Conservation (phyloP, 2,329 filamentous ascomycete genomes). For the Eutypella sp. region DNA sequence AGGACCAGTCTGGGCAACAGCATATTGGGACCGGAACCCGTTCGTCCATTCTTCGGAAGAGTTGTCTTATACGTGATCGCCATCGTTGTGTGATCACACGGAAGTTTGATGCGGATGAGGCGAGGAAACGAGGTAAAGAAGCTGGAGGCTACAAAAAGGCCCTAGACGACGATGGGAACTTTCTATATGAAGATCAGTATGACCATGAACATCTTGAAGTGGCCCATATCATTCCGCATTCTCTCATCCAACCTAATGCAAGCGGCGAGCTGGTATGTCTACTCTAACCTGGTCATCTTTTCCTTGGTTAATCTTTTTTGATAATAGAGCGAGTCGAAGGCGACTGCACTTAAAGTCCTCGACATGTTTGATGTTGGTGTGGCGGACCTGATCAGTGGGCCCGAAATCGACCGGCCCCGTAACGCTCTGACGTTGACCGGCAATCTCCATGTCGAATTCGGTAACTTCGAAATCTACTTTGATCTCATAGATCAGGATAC, state of each 20-base stretch:
- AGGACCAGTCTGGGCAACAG: slow-evolving; percentile 8
- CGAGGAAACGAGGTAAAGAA: slow-evolving; percentile 4
- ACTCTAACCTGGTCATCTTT: background rate
- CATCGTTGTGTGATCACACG: slow-evolving; percentile 24
- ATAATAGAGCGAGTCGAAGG: slow-evolving; percentile 23
- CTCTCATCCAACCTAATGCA: slow-evolving; percentile 7
- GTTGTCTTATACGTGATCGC: slow-evolving; percentile 24
- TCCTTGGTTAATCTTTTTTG: slow-evolving; percentile 6
- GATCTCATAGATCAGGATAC: slow-evolving; percentile 14
- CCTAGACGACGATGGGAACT: slow-evolving; percentile 20
- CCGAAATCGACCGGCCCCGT: slow-evolving; percentile 33
- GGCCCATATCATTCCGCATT: slow-evolving; percentile 18
- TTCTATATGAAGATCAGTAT: slow-evolving; percentile 5
- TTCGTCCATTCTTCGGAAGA: slow-evolving; percentile 17
- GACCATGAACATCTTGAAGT: slow-evolving; percentile 13
- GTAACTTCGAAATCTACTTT: slow-evolving; percentile 27
- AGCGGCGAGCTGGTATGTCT: slow-evolving; percentile 7
- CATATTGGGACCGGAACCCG: slow-evolving; percentile 19
- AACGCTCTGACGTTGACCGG: slow-evolving; percentile 33
- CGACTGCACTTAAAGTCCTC: slow-evolving; percentile 31
- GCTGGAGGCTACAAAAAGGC: slow-evolving; percentile 11
- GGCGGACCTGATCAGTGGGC: slow-evolving; percentile 31
- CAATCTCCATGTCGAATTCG: slow-evolving; percentile 24
- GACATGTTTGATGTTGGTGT: slow-evolving; percentile 37
- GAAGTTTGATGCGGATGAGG: slow-evolving; percentile 14